phyloP scores from a whole-genome alignment of 768 basidiomycete species.

The Mycena kentingensis region DNA sequence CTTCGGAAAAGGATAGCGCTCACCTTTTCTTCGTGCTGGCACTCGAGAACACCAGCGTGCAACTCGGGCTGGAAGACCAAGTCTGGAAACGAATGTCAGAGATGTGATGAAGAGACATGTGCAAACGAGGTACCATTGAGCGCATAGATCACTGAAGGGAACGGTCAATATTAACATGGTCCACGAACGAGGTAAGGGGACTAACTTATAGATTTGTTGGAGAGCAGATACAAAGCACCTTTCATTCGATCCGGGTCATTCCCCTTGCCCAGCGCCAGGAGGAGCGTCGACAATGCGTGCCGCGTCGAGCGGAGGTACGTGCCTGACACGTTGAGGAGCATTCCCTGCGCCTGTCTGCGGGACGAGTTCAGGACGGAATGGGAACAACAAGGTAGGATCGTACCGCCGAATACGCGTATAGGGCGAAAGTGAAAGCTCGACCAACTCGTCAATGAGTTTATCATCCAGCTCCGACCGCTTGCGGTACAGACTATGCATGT shows the following conservation, averaged over 20 bases:
- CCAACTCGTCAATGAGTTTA: slow-evolving; percentile 61
- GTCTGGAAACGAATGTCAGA: slow-evolving; percentile 41
- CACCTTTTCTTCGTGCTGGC: slow-evolving; percentile 87
- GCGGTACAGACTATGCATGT: slow-evolving; percentile 77
- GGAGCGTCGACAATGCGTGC: slow-evolving; percentile 60
- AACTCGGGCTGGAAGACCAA: slow-evolving; percentile 57
- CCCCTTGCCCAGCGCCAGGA: slow-evolving; percentile 66
- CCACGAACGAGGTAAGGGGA: slow-evolving; percentile 3
- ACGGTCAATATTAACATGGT: slow-evolving; percentile 14
- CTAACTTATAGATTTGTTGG: slow-evolving; percentile 71
- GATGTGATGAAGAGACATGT: slow-evolving; percentile 12
- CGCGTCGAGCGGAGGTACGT: slow-evolving; percentile 76
- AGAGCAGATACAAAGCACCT: slow-evolving; percentile 82
- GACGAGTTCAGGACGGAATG: slow-evolving; percentile 1
- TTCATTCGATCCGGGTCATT: slow-evolving; percentile 94
- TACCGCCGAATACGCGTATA: slow-evolving; percentile 80
- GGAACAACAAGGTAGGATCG: neutral
- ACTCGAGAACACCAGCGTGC: slow-evolving; percentile 64
- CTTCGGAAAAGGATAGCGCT: neutral
- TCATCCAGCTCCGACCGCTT: slow-evolving; percentile 76
- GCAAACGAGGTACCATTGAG: slow-evolving; percentile 53
- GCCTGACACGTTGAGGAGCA: slow-evolving; percentile 63
- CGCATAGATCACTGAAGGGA: slow-evolving; percentile 61
- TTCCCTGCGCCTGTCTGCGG: slow-evolving; percentile 67
- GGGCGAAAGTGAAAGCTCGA: slow-evolving; percentile 76